Percentiles rank a stretch among this genome's conserved stretches.
phyloP scores from a whole-genome alignment of 2,329 filamentous ascomycete species.

The Aspergillus calidoustus region DNA sequence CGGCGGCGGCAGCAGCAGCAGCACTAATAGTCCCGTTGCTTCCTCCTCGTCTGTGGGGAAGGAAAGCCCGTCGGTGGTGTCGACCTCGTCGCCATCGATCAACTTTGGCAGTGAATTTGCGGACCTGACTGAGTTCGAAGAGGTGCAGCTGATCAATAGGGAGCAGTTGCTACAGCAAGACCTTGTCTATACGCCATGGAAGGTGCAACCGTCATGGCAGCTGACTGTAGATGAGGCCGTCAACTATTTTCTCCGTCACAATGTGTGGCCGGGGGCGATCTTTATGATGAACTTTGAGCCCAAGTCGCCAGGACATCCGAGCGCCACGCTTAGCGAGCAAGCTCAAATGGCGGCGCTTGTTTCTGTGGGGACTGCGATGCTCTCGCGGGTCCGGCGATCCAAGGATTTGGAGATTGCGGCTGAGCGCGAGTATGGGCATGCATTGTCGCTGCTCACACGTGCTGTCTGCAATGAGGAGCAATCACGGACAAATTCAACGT shows the following conservation, averaged over 20 bases:
- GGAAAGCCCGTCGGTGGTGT: not conserved
- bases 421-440: constrained; percentile 58
- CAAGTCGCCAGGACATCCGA: constrained; percentile 27
- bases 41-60: constrained; percentile 11
- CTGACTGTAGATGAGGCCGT: constrained; percentile 38
- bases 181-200: constrained; percentile 18
- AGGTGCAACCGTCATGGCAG: constrained; percentile 32
- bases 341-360: constrained; percentile 55
- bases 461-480: constrained; percentile 39
- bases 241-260: constrained; percentile 43
- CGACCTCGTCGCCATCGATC: constrained; percentile 1
- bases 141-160: constrained; percentile 21
- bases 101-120: constrained; percentile 11
- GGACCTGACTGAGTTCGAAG: constrained; percentile 28
- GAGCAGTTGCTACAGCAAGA: constrained; percentile 19
- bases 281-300: constrained; percentile 32
- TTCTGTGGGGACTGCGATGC: constrained; percentile 62
- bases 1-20: constrained; percentile 20
- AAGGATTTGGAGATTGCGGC: constrained; percentile 53
- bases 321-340: constrained; percentile 30
- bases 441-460: constrained; percentile 51
- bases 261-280: constrained; percentile 35
- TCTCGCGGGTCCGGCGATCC: constrained; percentile 59
- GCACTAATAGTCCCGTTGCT: constrained; percentile 13
- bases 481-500: constrained; percentile 48